Evolutionary conservation across 805 yeast species (phyloP).

Genomic region (Pichia exigua): DNA sequence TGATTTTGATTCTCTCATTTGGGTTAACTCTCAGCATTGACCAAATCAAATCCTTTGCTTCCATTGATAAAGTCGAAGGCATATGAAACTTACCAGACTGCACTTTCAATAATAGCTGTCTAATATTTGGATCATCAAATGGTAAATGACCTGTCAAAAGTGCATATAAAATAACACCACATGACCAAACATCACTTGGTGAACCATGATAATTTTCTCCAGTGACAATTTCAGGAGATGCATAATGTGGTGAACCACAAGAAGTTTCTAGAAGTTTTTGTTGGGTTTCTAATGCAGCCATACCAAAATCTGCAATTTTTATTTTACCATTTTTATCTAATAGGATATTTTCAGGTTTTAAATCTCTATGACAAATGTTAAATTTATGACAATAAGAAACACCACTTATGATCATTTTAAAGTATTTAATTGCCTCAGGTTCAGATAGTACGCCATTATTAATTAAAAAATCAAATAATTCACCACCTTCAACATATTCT

Average conservation of each 20-base stretch:
- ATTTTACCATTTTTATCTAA: conserved; percentile 59
- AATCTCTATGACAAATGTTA: conserved; percentile 75
- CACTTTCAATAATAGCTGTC: conserved; percentile 62
- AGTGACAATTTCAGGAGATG: conserved; percentile 79
- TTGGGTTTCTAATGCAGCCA: conserved; percentile 77
- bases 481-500: conserved; percentile 87
- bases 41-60: conserved; percentile 60
- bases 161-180: conserved; percentile 78
- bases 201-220: conserved; percentile 77
- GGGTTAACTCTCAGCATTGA: conserved; percentile 69
- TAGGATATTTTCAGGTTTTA: conserved; percentile 73
- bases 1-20: conserved; percentile 58
- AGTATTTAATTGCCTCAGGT: conserved; percentile 66
- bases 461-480: conserved; percentile 66
- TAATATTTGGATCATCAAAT: conserved; percentile 74
- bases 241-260: conserved; percentile 86
- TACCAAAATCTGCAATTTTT: conserved; percentile 80
- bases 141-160: conserved; percentile 74
- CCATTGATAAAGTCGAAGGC: conserved; percentile 56
- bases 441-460: conserved; percentile 65
- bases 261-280: conserved; percentile 68
- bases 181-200: conserved; percentile 83
- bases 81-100: conserved; percentile 68
- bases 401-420: conserved; percentile 70
- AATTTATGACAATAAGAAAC: conserved; percentile 76